Base-by-base conservation (phyloP, 2,329 filamentous ascomycete genomes). In the Phaeosphaeria sp. region DNA sequence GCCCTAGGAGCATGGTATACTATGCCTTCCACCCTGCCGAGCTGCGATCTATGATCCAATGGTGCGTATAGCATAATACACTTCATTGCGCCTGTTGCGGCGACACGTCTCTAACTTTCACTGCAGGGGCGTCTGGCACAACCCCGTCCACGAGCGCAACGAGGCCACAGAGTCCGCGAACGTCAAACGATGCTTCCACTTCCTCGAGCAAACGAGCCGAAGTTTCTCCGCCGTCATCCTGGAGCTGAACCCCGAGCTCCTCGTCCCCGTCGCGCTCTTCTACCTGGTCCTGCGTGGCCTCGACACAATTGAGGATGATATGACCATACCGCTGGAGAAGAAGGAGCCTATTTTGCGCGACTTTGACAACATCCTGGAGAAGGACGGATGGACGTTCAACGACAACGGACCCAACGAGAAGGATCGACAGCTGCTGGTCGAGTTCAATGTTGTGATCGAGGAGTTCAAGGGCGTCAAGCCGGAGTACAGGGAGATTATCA, bases 301-400 rank as follows among this genome's bases (percentile, higher is more conserved):
- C 50, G 95, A 99, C 78, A 99, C 95, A n/a, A 91, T 99, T 59
- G 95, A 99, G 80, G 95, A 99, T 83, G 95, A 99, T 79, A 98
- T 97, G 88, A 96, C 93, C 5, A 89, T 99, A 59, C 83, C 90
- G 2, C 81, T 94, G 40, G 84, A 86, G 64, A 89, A 86, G 73
- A 99, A 99, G 81, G 91, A 96, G 73, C 92, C 93, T 1, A 79
- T 97, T 55, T 83, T 99, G 60, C 88, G 94, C 61, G 84, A 90
- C 47, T 99, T 99, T 78, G 83, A 96, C 74, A 81, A 90, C 54
- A 84, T 89, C 64, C 84, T 98, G 72, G 89, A 92, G 66, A 79
- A 89, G 63, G 91, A 96, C 64, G 93, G 92, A 52, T 99, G 95
- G 95, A 96, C 87, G 6, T 99, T 93, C 75, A 86, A 86, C 55